A percentile compares a stretch with the other conserved stretches of the same genome.
phyloP scores from a whole-genome alignment of 2,329 filamentous ascomycete species.

The Endocalyx cinctus region DNA sequence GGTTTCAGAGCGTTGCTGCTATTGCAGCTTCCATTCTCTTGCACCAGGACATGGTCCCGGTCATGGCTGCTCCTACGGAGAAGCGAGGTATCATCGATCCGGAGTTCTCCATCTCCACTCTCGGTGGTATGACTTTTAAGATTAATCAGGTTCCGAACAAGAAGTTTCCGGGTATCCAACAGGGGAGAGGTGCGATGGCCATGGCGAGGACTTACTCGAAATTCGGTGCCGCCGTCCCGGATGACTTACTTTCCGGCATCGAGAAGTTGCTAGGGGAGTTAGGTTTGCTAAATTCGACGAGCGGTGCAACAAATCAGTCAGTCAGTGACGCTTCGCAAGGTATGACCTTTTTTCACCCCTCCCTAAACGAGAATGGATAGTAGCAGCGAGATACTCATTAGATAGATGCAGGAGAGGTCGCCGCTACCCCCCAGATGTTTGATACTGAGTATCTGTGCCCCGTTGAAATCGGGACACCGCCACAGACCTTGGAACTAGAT shows the following conservation, averaged over 20 bases:
- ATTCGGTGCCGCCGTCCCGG: slow-evolving; percentile 30
- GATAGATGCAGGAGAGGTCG: slow-evolving; percentile 24
- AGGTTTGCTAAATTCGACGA: too few species aligned
- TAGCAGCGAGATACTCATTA: too few species aligned
- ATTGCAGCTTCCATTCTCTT: slow-evolving; percentile 27
- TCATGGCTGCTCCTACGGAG: slow-evolving; percentile 23
- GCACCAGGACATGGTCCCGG: slow-evolving; percentile 20
- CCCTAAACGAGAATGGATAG: too few species aligned
- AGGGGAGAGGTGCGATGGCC: slow-evolving; percentile 32
- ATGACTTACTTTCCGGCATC: slow-evolving; percentile 29
- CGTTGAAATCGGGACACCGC: slow-evolving; percentile 33
- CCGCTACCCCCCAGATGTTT: slow-evolving; percentile 23
- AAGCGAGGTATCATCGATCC: slow-evolving; percentile 18
- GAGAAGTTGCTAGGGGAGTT: slow-evolving; percentile 29
- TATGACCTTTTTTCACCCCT: too few species aligned
- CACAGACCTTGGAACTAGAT: slow-evolving; percentile 38
- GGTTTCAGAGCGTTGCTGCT: slow-evolving; percentile 26
- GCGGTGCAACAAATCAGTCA: too few species aligned
- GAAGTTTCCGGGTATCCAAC: slow-evolving; percentile 24
- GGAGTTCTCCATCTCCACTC: slow-evolving; percentile 28
- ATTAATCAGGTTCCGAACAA: slow-evolving; percentile 35
- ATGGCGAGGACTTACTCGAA: slow-evolving; percentile 36
- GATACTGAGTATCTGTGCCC: slow-evolving; percentile 29
- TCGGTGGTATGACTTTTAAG: slow-evolving; percentile 36
- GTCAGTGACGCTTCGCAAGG: too few species aligned